Percentiles rank a stretch among this genome's conserved stretches.
phyloP scores from a whole-genome alignment of 148 eudicot genomes.

The Vaccinium darrowii region DNA sequence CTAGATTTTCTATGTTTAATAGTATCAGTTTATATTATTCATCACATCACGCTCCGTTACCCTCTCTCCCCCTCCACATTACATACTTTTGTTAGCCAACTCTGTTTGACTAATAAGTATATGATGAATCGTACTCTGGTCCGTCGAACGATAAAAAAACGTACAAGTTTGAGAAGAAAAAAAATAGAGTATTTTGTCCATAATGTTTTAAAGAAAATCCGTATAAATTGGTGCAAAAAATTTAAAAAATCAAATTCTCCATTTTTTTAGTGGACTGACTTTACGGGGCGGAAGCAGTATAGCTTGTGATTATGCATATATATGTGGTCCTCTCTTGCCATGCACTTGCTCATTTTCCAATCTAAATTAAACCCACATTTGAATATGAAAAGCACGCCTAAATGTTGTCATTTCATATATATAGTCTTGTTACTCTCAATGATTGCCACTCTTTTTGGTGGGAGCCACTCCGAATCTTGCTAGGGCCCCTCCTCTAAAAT shows the following conservation, averaged over 20 bases:
- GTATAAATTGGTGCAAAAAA: too few relatives aligned
- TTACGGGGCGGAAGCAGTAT: too few relatives aligned
- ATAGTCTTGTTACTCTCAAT: slow-evolving; percentile 15
- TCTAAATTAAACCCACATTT: background rate
- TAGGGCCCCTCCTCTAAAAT: slow-evolving; percentile 13
- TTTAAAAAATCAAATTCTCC: too few relatives aligned
- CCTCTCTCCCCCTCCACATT: background rate
- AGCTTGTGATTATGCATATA: too few relatives aligned
- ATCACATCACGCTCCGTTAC: background rate
- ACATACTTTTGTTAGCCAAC: slow-evolving; percentile 1
- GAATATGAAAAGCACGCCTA: background rate
- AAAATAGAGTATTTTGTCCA: too few relatives aligned
- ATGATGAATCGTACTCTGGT: background rate
- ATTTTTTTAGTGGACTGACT: too few relatives aligned
- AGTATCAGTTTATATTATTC: background rate
- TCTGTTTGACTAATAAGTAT: background rate
- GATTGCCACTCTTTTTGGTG: slow-evolving; percentile 26
- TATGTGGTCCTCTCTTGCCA: too few relatives aligned
- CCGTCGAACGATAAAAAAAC: too few relatives aligned
- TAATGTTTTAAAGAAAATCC: too few relatives aligned
- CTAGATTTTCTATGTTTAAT: background rate
- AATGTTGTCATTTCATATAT: background rate
- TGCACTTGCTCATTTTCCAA: too few relatives aligned
- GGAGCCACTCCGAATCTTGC: slow-evolving; percentile 18
- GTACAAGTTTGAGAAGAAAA: too few relatives aligned